Evolutionary conservation across 2,329 filamentous ascomycete genomes (phyloP), one percentile per base, ranked within the genome.

Genomic region (Colletotrichum limetticola): DNA sequence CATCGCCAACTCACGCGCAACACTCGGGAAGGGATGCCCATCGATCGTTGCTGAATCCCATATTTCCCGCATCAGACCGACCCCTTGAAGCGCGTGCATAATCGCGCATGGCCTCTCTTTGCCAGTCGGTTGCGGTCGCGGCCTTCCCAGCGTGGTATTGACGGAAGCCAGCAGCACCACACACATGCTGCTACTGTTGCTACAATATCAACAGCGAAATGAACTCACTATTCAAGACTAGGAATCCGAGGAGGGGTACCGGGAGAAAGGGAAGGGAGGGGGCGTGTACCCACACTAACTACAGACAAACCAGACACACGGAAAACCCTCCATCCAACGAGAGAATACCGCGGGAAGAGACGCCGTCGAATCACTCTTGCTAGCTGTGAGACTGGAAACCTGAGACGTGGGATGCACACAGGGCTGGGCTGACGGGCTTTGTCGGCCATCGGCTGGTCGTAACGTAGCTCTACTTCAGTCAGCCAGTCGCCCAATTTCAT

Each of bases 381-480:
- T 58, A 58, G 24, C 22, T 30, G 22, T 22, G 57, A 30, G 56
- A 30, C 16, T 12, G 37, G 19, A 24, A 52, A n/a, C 26, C 28
- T 62, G 59, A 64, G 53, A 32, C 55, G 55, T 55, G 37, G 32
- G 68, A 70, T 70, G 55, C 68, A 46, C 68, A 70, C 62, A 70
- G 68, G 68, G 68, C 68, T 59, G 28, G 67, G 53, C 61, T 66
- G 64, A 56, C 52, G 66, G 66, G 37, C 46, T 65, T 63, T 14
- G 11, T 26, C 6, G 28, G 28, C 19, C 42, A 24, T 37, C 42
- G 28, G 60, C n/a, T 19, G 42, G 26, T 42, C 32, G 59, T 26
- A 32, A 30, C 30, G 24, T 62, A 24, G 30, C 28, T 53, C 8
- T 37, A 19, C 30, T 9, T 64, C 61, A 64, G 46, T 46, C 61